Base-by-base conservation (phyloP, 176 grass and related monocot genomes). In the Zizania latifolia region DNA sequence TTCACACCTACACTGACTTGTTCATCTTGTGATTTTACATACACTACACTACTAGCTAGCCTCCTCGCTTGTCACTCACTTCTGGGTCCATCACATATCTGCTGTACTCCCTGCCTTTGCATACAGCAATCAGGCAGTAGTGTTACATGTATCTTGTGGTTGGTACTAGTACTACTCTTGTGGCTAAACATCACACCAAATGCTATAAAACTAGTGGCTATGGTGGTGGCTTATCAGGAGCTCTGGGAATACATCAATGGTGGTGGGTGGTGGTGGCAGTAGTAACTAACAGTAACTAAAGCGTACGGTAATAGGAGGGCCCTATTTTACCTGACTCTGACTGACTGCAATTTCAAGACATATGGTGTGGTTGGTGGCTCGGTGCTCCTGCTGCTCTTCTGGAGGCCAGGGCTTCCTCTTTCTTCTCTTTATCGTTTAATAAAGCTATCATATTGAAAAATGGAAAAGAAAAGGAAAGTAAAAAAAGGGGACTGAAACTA, bases 171-270 rank as follows among this genome's bases (percentile, higher is more conserved):
- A 55, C 54, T 76, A 55, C 35, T 36, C 44, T 54, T 78, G 31
- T 62, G 15, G 62, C 57, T 72, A 72, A 87, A 68, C 86, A 83
- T 70, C 75, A 57, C 56, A 45, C 72, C 79, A 59, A 82, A 62
- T 74, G 37, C 39, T 75, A 63, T 72, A 34, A 6, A 65, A 60
- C 79, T 74, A 74, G 74, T 62, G 53, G 60, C 39, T 68, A 41
- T 33, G 5, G 75, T 59, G 40, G 72, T 35, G 34, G 65, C 50
- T 48, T 78, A 68, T 41, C 56, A 51, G 10, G 55, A 55, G 45
- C 33, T 68, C 64, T 44, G 56, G 32, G 68, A 72, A 58, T 48
- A 80, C 77, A 86, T 76, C 71, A 76, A 81, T 63, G 84, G 35
- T 6, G 65, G 37, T 59, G 31, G 79, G 59, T 71, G 48, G 31